Conservation (phyloP, 495 filamentous ascomycete genomes). For the Penicillium macrosclerotiorum region DNA sequence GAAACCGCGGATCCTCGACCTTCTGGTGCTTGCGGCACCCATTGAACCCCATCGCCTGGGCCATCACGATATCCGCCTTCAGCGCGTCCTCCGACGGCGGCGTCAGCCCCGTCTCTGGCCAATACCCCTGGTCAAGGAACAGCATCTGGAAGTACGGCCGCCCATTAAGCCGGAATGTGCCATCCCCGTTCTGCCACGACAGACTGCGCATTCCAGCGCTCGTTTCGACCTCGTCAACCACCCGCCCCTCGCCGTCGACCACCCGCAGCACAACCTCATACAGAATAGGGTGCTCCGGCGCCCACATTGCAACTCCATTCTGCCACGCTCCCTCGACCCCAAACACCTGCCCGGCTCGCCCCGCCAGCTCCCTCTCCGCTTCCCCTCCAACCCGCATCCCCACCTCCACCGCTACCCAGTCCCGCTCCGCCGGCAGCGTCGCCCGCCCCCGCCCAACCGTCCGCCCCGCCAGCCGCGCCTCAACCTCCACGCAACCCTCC, state of each 20-base stretch:
- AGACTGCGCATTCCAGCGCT: constrained; percentile 38
- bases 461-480: constrained; percentile 19
- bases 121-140: constrained; percentile 40
- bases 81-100: constrained; percentile 34
- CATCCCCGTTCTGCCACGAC: constrained; percentile 33
- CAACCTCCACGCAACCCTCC: constrained; percentile 22
- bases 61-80: constrained; percentile 32
- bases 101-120: constrained; percentile 38
- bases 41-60: constrained; percentile 32
- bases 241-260: constrained; percentile 8
- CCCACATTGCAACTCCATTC: constrained; percentile 35
- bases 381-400: constrained; percentile 22
- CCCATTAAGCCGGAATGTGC: constrained; percentile 38
- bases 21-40: constrained; percentile 45
- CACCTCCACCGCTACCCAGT: constrained; percentile 23
- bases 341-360: too few species aligned
- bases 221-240: constrained; percentile 30
- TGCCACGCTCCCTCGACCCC: constrained; percentile 22
- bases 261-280: constrained; percentile 35
- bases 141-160: constrained; percentile 39
- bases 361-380: too few species aligned
- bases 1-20: constrained; percentile 37
- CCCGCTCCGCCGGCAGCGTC: constrained; percentile 14
- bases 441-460: constrained; percentile 13
- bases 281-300: constrained; percentile 36